Evolutionary conservation across 169 alveolate genomes (phyloP).

Genomic region (Prorocentrum cordatum): DNA sequence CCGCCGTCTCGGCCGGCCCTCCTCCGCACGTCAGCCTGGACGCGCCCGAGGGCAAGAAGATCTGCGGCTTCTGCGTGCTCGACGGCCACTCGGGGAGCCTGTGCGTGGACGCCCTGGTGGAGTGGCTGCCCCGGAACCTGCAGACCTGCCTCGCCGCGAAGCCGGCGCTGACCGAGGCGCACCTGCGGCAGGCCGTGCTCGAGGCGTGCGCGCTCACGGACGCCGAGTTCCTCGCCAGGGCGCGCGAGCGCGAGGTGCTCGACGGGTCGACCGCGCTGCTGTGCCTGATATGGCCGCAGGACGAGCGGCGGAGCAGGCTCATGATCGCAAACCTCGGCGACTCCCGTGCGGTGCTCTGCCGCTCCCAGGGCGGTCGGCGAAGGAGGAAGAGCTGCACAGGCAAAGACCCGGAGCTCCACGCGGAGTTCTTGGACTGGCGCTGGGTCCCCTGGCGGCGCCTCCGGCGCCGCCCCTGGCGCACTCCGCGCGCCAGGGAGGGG

Average conservation of each 20-base stretch:
- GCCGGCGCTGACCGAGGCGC: slow-evolving; percentile 67
- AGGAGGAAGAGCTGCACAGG: no score
- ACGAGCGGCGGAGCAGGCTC: slow-evolving; percentile 25
- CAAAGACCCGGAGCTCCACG: no score
- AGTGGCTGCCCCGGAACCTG: slow-evolving; percentile 4
- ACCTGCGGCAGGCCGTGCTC: neutral
- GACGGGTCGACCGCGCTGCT: slow-evolving; percentile 49
- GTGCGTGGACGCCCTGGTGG: neutral
- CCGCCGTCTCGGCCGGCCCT: no score
- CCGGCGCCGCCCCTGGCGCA: no score
- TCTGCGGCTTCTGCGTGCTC: slow-evolving; percentile 28
- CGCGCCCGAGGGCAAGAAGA: no score
- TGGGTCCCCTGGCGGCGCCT: no score
- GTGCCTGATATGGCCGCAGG: slow-evolving; percentile 48
- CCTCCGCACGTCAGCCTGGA: no score
- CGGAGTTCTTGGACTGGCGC: no score
- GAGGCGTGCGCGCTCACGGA: slow-evolving; percentile 65
- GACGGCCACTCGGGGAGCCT: slow-evolving; percentile 68
- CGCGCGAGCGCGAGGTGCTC: slow-evolving; percentile 43
- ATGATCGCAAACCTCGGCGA: slow-evolving; percentile 63
- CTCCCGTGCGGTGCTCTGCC: slow-evolving; percentile 58
- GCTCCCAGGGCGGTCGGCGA: slow-evolving; percentile 9
- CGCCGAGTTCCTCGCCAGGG: slow-evolving; percentile 55
- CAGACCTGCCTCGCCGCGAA: slow-evolving; percentile 65
- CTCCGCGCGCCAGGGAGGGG: no score